Evolutionary conservation across 2,329 filamentous ascomycete species (phyloP).

Genomic region (Microsporum canis): DNA sequence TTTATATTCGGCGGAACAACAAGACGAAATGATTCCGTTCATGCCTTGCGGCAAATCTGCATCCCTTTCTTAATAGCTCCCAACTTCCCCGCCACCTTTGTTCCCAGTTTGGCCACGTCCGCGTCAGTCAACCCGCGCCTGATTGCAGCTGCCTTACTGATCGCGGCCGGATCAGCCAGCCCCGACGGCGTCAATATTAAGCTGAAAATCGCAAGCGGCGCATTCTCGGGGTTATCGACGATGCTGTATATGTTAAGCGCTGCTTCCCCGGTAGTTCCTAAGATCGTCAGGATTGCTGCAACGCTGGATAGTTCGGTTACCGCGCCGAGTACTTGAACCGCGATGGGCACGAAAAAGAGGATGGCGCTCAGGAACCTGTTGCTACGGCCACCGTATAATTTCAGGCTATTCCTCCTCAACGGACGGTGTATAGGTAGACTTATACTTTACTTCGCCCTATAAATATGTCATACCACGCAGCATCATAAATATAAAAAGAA

Average conservation of each 20-base stretch:
- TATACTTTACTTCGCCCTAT: too few relatives aligned
- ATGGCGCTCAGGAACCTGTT: conserved; percentile 3
- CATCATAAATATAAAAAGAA: too few relatives aligned
- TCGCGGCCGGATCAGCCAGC: background rate
- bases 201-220: conserved; percentile 4
- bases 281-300: background rate
- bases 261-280: conserved; percentile 1
- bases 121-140: background rate
- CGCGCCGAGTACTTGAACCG: background rate
- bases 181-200: background rate
- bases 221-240: conserved; percentile 2
- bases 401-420: background rate
- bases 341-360: conserved; percentile 6
- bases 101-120: background rate
- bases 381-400: background rate
- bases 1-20: background rate
- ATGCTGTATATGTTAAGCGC: conserved; percentile 5
- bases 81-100: background rate
- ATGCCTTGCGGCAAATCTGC: background rate
- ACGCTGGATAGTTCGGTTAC: background rate
- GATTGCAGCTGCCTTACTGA: background rate
- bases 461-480: too few relatives aligned
- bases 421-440: background rate
- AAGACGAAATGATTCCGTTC: background rate
- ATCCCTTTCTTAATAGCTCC: background rate